A percentile compares a stretch with the other conserved stretches of the same genome.
Evolutionary conservation across 129 eudicot species (phyloP).

Genomic region (Scalesia atractyloides): DNA sequence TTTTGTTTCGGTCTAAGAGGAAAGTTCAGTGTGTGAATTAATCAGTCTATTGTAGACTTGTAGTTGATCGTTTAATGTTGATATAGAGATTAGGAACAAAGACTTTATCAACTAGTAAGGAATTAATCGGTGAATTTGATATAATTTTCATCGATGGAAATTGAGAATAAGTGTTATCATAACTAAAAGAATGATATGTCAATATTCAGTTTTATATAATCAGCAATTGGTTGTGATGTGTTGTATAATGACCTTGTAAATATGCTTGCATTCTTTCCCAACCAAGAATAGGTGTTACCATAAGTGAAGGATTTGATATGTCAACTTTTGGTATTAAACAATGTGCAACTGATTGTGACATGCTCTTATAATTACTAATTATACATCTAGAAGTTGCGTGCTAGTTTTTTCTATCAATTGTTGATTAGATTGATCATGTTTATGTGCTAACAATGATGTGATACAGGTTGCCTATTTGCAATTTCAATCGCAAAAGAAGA

Average conservation of each 20-base stretch:
- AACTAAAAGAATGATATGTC: too few species aligned
- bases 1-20: neutral
- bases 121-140: neutral
- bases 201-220: too few species aligned
- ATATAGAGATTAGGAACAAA: constrained; percentile 1
- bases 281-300: neutral
- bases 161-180: too few species aligned
- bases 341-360: neutral
- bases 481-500: constrained; percentile 64
- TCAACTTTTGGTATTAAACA: neutral
- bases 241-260: too few species aligned
- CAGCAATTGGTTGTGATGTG: too few species aligned
- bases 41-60: neutral
- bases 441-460: constrained; percentile 7
- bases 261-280: too few species aligned
- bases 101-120: neutral
- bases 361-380: neutral
- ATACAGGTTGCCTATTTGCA: constrained; percentile 58
- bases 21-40: neutral
- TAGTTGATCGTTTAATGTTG: neutral
- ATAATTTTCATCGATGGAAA: neutral
- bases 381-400: neutral
- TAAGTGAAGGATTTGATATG: neutral
- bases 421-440: neutral
- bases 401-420: neutral